Evolutionary conservation across 2,329 filamentous ascomycete genomes (phyloP), one percentile per base, ranked within the genome.

Genomic region (Colletotrichum euphorbiae): DNA sequence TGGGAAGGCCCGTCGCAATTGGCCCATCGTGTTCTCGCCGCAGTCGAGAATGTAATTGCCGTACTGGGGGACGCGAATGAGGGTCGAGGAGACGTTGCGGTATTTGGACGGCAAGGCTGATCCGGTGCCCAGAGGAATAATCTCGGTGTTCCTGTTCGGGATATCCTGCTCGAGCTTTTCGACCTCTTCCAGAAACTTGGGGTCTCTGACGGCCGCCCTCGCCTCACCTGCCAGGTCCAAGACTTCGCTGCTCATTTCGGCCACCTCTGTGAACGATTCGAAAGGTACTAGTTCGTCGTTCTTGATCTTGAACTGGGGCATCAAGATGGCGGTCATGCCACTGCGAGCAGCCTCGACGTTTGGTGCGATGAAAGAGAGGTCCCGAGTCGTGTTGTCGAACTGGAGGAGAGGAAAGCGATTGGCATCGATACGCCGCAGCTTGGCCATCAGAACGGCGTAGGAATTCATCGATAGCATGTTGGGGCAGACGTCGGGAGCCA

Each of bases 11-110:
- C 96, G 91, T 66, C 88, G 89, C 43, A 99, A 82, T 77, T 98
- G 94, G 11, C 95, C 95, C 8, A 98, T 81, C 0, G 96, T 98
- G 74, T 93, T 94, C 79, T 99, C 96, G 66, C 96, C 96, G 72
- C 90, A 93, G 79, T 99, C 96, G 66, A 99, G 87, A 1, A 99
- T 83, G 75, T 97, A 97, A 76, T 88, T 94, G n/a, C 96, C 96
- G 73, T 90, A 87, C 4, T 90, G 92, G 6, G 96, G 96, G 3
- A 97, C 90, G 13, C 92, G 88, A 50, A 99, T 81, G 4, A 99
- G 83, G 0, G 94, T 98, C 2, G 90, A 90, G 11, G 95, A 97
- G 19, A 99, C 96, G 77, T 98, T 99, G 73, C 96, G 92, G 78
- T 98, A 96, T 77, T 97, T 97, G 38, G 93, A 97, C 2, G 96